phyloP scores from a whole-genome alignment of 495 filamentous ascomycete species.

The Trichoderma gamsii region DNA sequence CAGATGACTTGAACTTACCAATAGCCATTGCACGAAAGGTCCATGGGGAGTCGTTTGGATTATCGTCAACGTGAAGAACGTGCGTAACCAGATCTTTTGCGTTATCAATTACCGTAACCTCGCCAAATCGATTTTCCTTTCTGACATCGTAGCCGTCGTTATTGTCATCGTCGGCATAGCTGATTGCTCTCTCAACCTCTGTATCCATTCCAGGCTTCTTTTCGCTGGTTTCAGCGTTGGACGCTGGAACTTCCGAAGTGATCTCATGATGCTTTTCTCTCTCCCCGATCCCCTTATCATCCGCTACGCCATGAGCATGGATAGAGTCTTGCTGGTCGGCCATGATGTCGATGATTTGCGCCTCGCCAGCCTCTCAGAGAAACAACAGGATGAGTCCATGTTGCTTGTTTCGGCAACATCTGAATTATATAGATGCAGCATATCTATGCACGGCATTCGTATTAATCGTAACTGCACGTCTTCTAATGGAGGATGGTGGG shows the following conservation, averaged over 20 bases:
- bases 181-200: background rate
- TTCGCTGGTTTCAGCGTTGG: background rate
- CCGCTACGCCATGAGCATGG: background rate
- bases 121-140: constrained; percentile 16
- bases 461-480: background rate
- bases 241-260: background rate
- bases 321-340: background rate
- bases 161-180: background rate
- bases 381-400: background rate
- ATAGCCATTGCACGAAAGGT: constrained; percentile 31
- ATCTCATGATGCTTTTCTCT: background rate
- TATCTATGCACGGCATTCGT: background rate
- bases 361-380: background rate
- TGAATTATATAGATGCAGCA: background rate
- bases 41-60: constrained; percentile 28
- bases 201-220: background rate
- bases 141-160: constrained; percentile 14
- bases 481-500: background rate
- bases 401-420: background rate
- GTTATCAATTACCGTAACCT: constrained; percentile 10
- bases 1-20: constrained; percentile 21
- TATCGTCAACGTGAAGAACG: constrained; percentile 30
- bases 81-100: constrained; percentile 30
- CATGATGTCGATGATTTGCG: background rate
- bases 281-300: background rate